Evolutionary conservation across 2,329 filamentous ascomycete species (phyloP), one percentile per base, ranked within the genome.

Genomic region (Alternaria sp.): DNA sequence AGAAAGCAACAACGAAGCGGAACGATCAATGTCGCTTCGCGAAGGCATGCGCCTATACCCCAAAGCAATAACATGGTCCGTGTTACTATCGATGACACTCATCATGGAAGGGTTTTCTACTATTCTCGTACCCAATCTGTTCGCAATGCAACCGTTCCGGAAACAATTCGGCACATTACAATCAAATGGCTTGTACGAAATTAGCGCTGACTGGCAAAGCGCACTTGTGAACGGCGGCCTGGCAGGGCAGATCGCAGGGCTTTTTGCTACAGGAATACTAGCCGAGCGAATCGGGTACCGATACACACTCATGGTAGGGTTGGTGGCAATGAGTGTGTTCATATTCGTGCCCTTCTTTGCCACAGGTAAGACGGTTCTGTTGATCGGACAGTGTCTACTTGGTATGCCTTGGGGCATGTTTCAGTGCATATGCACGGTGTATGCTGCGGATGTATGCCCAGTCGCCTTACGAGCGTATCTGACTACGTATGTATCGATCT

Each of bases 71-170:
- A 84, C 83, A 12, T 97, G 92, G 91, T 92, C 90, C 70, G 74
- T 96, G 45, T 82, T 96, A 59, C 91, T 97, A 77, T 95, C 91
- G 10, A 92, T 91, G 0, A 92, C 90, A 76, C 93, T 96, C 74
- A 87, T 88, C 69, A 96, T 96, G 93, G 93, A 96, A 79, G 93
- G 92, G 8, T 96, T 93, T 80, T 92, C 96, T 75, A 85, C 94
- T 64, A 88, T 87, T 69, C 83, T 96, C 59, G 88, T 94, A 74
- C 91, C 90, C 81, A 93, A 92, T 79, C 91, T 94, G 71, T 93
- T 86, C 66, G 80, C 74, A 17, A 79, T 79, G 55, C 76, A 75
- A 7, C 70, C 77, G 3, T 83, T 83, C 71, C 77, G 80, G 44
- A 61, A 67, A 23, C 70, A 76, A 45, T 83, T 77, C 55, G 76